Evolutionary conservation across 78 protist genomes (phyloP).

Genomic region (Dictyostelium discoideum): DNA sequence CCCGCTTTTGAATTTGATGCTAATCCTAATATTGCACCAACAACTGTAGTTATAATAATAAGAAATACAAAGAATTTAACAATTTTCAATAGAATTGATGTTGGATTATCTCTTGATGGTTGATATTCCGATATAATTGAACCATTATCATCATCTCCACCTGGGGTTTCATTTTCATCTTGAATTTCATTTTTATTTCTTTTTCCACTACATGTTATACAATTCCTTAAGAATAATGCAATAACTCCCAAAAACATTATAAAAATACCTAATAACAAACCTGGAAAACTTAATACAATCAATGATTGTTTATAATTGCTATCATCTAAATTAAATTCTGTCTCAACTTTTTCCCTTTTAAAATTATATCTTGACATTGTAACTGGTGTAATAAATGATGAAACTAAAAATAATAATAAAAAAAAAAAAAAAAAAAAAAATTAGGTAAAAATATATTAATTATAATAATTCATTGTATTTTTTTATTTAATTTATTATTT

Average conservation of each 20-base stretch:
- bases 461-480: neutral
- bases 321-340: slow-evolving; percentile 33
- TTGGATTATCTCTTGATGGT: neutral
- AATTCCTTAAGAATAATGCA: slow-evolving; percentile 28
- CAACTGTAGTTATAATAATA: slow-evolving; percentile 31
- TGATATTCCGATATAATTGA: slow-evolving; percentile 1
- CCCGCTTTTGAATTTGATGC: slow-evolving; percentile 13
- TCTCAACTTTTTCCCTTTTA: neutral
- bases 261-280: slow-evolving; percentile 1
- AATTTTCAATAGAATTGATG: neutral
- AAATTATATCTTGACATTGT: slow-evolving; percentile 50
- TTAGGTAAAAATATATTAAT: neutral
- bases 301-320: slow-evolving; percentile 40
- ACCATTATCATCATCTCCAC: slow-evolving; percentile 1
- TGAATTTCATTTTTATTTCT: neutral
- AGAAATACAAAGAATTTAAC: slow-evolving; percentile 38
- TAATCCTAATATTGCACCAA: slow-evolving; percentile 27
- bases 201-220: neutral
- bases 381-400: slow-evolving; percentile 8
- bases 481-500: neutral
- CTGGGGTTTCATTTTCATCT: neutral
- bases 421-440: neutral
- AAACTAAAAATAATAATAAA: neutral
- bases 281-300: slow-evolving; percentile 54
- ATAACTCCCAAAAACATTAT: slow-evolving; percentile 22